Percentiles rank a stretch among this genome's conserved stretches.
These are phyloP conservation scores for Daldinia childiae DNA, from an alignment of 495 filamentous ascomycete genomes.

Conservation along the genomic window DNA sequence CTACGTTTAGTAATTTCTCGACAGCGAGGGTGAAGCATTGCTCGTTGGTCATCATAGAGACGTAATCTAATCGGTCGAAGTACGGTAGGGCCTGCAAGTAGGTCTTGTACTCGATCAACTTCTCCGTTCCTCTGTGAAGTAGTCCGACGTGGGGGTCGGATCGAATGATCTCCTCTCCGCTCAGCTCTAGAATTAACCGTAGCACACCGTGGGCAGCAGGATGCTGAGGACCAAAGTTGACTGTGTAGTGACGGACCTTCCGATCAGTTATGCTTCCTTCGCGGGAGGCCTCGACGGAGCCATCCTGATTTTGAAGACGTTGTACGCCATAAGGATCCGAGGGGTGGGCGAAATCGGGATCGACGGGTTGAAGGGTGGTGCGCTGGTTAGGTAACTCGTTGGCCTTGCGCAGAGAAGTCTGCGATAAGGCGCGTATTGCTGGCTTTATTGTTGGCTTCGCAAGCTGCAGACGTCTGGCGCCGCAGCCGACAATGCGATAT, in stretches of 20 bases:
- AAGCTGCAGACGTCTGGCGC: constrained; percentile 64
- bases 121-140: constrained; percentile 97
- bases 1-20: constrained; percentile 97
- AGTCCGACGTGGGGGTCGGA: constrained; percentile 97
- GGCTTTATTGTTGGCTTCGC: constrained; percentile 35
- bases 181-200: constrained; percentile 95
- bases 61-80: constrained; percentile 98
- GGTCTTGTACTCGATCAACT: constrained; percentile 99
- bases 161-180: constrained; percentile 96
- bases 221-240: constrained; percentile 99
- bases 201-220: constrained; percentile 98
- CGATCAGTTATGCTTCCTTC: constrained; percentile 65
- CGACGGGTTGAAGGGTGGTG: constrained; percentile 74
- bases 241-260: constrained; percentile 98
- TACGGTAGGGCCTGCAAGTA: constrained; percentile 98
- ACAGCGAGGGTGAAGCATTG: constrained; percentile 95
- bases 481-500: constrained; percentile 63
- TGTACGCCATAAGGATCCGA: constrained; percentile 56
- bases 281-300: constrained; percentile 60
- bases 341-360: constrained; percentile 67
- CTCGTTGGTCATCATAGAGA: constrained; percentile 99
- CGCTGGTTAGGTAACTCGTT: constrained; percentile 62
- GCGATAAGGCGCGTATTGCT: constrained; percentile 70
- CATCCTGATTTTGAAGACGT: constrained; percentile 52
- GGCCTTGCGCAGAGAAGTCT: constrained; percentile 69